These are phyloP conservation scores for Podosphaera xanthii DNA, from an alignment of 2,329 filamentous ascomycete genomes.

Conservation along the genomic window DNA sequence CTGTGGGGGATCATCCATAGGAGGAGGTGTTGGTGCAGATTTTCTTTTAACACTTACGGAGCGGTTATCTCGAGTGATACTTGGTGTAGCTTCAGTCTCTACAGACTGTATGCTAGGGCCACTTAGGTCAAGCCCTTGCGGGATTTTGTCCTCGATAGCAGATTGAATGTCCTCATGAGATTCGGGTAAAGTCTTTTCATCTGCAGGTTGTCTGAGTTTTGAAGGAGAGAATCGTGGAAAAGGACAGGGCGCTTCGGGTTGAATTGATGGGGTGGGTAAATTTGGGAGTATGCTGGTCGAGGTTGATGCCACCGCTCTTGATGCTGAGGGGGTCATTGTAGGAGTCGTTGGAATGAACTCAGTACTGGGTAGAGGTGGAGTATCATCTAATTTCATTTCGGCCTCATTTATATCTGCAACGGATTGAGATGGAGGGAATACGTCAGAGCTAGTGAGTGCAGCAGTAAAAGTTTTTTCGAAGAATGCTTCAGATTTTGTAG, in stretches of 20 bases:
- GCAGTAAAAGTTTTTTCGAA: conserved; percentile 40
- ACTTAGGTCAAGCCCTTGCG: too few species aligned
- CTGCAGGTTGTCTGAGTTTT: conserved; percentile 8
- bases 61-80: too few species aligned
- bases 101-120: too few species aligned
- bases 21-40: too few species aligned
- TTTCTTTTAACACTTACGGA: too few species aligned
- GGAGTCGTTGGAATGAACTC: conserved; percentile 9
- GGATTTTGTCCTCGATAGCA: too few species aligned
- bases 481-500: conserved; percentile 23
- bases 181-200: conserved; percentile 4
- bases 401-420: conserved; percentile 22
- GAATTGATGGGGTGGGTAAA: not conserved
- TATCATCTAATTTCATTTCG: conserved; percentile 23
- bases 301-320: conserved; percentile 8
- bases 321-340: conserved; percentile 9
- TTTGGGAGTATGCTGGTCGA: conserved; percentile 2
- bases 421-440: conserved; percentile 9
- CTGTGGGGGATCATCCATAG: too few species aligned
- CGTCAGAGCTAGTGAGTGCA: conserved; percentile 27
- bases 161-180: conserved; percentile 2
- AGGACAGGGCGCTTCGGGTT: conserved; percentile 1
- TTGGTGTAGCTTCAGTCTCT: too few species aligned
- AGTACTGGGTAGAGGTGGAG: conserved; percentile 4
- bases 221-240: conserved; percentile 6